Conservation (phyloP, 768 basidiomycete genomes). For the Mycena vitilis region DNA sequence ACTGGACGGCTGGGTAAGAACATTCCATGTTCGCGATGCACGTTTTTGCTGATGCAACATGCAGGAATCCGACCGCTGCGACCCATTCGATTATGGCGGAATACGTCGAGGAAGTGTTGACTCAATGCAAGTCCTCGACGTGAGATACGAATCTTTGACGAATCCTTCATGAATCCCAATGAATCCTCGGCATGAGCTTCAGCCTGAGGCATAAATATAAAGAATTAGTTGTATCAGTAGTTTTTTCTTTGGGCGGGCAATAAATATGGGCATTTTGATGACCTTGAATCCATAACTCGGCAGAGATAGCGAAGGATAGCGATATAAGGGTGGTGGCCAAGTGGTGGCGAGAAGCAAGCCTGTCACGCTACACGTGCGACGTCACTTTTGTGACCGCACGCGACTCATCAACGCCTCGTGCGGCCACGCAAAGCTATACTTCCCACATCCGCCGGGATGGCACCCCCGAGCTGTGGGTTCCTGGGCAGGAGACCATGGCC, state of each 20-base stretch:
- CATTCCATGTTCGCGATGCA: neutral
- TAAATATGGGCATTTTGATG: neutral
- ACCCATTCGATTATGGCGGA: slow-evolving; percentile 31
- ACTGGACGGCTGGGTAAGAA: slow-evolving; percentile 54
- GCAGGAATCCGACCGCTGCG: slow-evolving; percentile 27
- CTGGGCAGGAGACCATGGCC: too few species aligned
- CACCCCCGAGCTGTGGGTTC: too few species aligned
- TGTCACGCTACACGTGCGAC: neutral
- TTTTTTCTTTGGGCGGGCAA: neutral
- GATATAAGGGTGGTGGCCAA: too few species aligned
- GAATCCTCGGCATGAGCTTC: neutral
- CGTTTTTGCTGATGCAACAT: neutral
- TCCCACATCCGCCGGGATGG: too few species aligned
- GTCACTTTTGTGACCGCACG: neutral
- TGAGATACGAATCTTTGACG: too few species aligned
- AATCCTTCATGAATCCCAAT: too few species aligned
- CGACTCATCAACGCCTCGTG: neutral
- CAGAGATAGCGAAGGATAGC: too few species aligned
- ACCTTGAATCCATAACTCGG: too few species aligned
- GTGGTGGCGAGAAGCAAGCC: too few species aligned
- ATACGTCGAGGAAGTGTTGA: slow-evolving; percentile 26
- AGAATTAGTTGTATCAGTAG: slow-evolving; percentile 10
- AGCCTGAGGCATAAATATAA: neutral
- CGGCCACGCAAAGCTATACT: too few species aligned
- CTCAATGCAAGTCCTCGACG: slow-evolving; percentile 26